Conservation (phyloP, 257 asterid genomes). For the Nicotiana undulata region DNA sequence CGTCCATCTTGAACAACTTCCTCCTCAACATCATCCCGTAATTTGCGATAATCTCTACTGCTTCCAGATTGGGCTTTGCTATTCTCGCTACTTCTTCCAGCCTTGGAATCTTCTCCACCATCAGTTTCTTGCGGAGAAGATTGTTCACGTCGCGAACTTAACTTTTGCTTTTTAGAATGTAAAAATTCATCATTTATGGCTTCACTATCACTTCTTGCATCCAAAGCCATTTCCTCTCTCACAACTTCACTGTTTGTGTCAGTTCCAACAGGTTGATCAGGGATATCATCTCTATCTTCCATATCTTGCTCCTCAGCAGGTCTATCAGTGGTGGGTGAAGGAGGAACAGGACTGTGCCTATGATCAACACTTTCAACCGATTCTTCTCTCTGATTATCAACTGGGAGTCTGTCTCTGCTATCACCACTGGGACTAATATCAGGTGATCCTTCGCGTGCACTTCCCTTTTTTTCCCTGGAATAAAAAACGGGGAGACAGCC, state of each 20-base stretch:
- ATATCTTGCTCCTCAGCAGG: constrained; percentile 40
- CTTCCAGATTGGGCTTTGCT: constrained; percentile 79
- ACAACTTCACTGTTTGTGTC: constrained; percentile 37
- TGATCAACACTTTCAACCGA: constrained; percentile 40
- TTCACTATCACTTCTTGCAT: constrained; percentile 25
- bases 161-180: constrained; percentile 32
- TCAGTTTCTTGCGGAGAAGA: constrained; percentile 47
- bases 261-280: constrained; percentile 31
- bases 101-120: constrained; percentile 51
- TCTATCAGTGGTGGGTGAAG: constrained; percentile 36
- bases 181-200: constrained; percentile 29
- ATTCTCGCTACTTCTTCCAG: constrained; percentile 61
- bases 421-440: constrained; percentile 26
- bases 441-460: constrained; percentile 35
- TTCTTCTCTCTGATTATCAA: constrained; percentile 32
- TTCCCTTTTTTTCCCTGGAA: constrained; percentile 48
- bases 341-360: constrained; percentile 32
- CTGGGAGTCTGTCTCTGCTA: constrained; percentile 25
- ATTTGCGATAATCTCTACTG: constrained; percentile 46
- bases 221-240: constrained; percentile 34
- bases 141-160: constrained; percentile 36
- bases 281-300: constrained; percentile 30
- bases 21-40: constrained; percentile 47
- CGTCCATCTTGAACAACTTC: constrained; percentile 62
- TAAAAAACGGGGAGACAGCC: background rate